Evolutionary conservation across 2,329 filamentous ascomycete genomes (phyloP).

Genomic region (Colletotrichum sp.): DNA sequence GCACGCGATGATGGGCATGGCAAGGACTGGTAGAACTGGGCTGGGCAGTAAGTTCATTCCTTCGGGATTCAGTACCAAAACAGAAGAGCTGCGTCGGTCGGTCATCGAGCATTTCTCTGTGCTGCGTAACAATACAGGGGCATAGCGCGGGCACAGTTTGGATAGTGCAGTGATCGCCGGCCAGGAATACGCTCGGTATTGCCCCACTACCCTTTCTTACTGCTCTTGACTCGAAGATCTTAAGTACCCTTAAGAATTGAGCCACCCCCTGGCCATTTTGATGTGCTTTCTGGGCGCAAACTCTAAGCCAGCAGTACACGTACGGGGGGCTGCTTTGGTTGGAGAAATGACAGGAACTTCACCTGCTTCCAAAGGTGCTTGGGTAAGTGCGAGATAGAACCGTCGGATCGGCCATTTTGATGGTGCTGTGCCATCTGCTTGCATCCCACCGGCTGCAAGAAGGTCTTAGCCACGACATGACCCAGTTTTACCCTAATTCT

Average conservation of each 20-base stretch:
- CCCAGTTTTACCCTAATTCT: not conserved
- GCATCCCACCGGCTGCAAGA: not conserved
- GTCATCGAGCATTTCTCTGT: not conserved
- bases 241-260: not conserved
- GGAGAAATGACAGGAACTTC: not conserved
- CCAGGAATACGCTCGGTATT: not conserved
- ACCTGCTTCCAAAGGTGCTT: fast-evolving
- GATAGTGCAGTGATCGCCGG: not conserved
- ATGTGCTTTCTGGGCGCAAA: not conserved
- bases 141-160: not conserved
- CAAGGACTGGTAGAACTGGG: fast-evolving
- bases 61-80: fast-evolving
- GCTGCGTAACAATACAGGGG: not conserved
- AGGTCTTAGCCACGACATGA: not conserved
- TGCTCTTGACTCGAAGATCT: not conserved
- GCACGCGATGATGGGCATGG: not conserved
- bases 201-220: not conserved
- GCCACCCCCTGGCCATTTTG: not conserved
- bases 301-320: not conserved
- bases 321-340: not conserved
- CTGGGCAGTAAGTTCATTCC: fast-evolving
- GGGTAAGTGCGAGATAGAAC: not conserved
- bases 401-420: not conserved
- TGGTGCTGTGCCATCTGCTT: not conserved
- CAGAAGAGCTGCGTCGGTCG: fast-evolving